Evolutionary conservation across 163 green algal species (phyloP), one percentile per base, ranked within the genome.

Genomic region (Smithsoniella earleae): DNA sequence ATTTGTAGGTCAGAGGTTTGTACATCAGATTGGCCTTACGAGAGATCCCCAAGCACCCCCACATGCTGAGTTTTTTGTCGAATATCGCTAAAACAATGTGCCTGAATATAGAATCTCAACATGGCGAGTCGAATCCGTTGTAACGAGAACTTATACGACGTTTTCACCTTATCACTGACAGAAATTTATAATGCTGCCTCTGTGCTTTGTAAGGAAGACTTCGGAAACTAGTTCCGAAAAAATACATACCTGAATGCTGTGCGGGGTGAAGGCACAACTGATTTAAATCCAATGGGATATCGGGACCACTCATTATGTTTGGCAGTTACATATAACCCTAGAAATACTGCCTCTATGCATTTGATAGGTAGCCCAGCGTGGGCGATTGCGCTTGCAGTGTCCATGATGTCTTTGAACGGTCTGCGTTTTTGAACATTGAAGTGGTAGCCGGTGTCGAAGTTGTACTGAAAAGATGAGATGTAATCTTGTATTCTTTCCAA

Each of bases 11-110:
- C 18, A 84, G 62, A 2, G 77, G 66, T 80, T 87, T 89, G 76
- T 80, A 79, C 79, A 85, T 84, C 20, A 89, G 66, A 46, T 85
- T 73, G 3, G 64, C 30, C 18, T 77, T 73, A 18, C 84, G 76
- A 69, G 76, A 84, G 31, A 88, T 76, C 2, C 84, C 84, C 2
- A 89, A 52, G 0, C 82, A 81, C 36, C 84, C 84, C 75, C 76
- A 89, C 52, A 69, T 77, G n/a, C 75, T 74, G 22, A 25, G 76
- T 13, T 66, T 66, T 3, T 6, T 20, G 73, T 86, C 72, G 28
- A 65, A 76, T 28, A 89, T 75, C 20, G 69, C 82, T 44, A 89
- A 72, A 54, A 89, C 78, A 55, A 89, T 87, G 76, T 89, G 84
- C 69, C 82, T 80, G 75, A 79, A 83, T 31, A 80, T n/a, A n/a